These are phyloP conservation scores for Holtermannia corniformis DNA, from an alignment of 768 basidiomycete species.

Conservation along the genomic window DNA sequence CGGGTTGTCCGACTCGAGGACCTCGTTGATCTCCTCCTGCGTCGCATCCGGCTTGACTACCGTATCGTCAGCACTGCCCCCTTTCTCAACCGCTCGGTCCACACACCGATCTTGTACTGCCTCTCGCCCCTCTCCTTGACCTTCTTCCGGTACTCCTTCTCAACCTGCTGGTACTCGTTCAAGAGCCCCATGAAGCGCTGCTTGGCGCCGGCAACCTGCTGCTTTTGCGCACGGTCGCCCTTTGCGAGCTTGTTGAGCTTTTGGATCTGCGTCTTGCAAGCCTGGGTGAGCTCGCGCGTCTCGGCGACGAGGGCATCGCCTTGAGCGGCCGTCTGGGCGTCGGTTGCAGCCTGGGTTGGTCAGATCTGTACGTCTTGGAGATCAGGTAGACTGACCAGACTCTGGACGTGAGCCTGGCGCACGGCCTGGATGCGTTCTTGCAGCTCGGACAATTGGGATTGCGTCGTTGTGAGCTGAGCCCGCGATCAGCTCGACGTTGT, in stretches of 20 bases:
- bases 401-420: conserved; percentile 32
- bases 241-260: conserved; percentile 42
- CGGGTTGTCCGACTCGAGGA: conserved; percentile 56
- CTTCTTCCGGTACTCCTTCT: conserved; percentile 46
- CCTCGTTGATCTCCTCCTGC: conserved; percentile 65
- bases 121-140: conserved; percentile 45
- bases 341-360: conserved; percentile 67
- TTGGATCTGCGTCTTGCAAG: conserved; percentile 43
- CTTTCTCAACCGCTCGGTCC: not conserved
- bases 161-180: conserved; percentile 45
- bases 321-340: conserved; percentile 40
- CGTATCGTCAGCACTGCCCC: conserved; percentile 2
- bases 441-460: conserved; percentile 26
- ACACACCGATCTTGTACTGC: conserved; percentile 45
- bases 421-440: conserved; percentile 40
- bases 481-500: not conserved
- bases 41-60: conserved; percentile 68
- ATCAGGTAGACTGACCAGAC: conserved; percentile 25
- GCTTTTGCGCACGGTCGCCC: conserved; percentile 39
- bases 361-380: conserved; percentile 60
- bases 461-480: conserved; percentile 20
- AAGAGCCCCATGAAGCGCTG: conserved; percentile 44
- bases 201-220: conserved; percentile 43
- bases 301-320: conserved; percentile 34
- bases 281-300: conserved; percentile 39